phyloP scores from a whole-genome alignment of 371 early-diverging fungal species.

The Basidiobolus meristosporus region DNA sequence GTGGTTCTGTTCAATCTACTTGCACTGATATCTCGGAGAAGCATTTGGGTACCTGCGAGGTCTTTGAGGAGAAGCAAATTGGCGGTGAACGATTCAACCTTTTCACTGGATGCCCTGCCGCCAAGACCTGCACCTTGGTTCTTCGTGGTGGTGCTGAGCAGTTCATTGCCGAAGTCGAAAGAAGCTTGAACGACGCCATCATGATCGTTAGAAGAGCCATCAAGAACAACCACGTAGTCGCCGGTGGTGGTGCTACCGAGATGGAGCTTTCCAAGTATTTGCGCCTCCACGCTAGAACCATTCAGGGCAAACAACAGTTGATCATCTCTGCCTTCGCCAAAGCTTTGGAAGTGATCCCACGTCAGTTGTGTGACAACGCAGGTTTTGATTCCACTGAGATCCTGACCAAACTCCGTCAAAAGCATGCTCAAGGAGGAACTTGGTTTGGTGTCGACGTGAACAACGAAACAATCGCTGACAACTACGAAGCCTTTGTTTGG shows the following conservation, averaged over 20 bases:
- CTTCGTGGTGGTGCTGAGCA: conserved; percentile 98
- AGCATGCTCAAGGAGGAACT: conserved; percentile 69
- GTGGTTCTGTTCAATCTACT: conserved; percentile 85
- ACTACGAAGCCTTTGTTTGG: conserved; percentile 93
- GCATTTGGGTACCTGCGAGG: conserved; percentile 78
- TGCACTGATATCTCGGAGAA: conserved; percentile 64
- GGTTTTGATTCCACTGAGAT: conserved; percentile 99
- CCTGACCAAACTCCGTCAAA: conserved; percentile 91
- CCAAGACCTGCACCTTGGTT: conserved; percentile 92
- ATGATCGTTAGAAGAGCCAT: conserved; percentile 96
- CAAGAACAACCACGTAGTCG: conserved; percentile 87
- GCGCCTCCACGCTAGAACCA: conserved; percentile 76
- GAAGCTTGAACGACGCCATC: conserved; percentile 97
- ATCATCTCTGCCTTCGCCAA: conserved; percentile 93
- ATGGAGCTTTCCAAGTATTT: conserved; percentile 95
- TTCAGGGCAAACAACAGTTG: conserved; percentile 93
- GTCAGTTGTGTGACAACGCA: conserved; percentile 97
- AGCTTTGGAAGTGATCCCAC: conserved; percentile 97
- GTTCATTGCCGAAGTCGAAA: conserved; percentile 98
- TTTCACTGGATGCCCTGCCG: conserved; percentile 80
- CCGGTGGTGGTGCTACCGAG: conserved; percentile 97
- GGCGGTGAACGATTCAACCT: conserved; percentile 97
- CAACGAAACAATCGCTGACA: conserved; percentile 76
- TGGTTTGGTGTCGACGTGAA: conserved; percentile 94
- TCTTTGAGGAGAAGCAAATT: conserved; percentile 96